These are phyloP conservation scores for Harrya chromipes DNA, from an alignment of 768 basidiomycete species.

Conservation along the genomic window DNA sequence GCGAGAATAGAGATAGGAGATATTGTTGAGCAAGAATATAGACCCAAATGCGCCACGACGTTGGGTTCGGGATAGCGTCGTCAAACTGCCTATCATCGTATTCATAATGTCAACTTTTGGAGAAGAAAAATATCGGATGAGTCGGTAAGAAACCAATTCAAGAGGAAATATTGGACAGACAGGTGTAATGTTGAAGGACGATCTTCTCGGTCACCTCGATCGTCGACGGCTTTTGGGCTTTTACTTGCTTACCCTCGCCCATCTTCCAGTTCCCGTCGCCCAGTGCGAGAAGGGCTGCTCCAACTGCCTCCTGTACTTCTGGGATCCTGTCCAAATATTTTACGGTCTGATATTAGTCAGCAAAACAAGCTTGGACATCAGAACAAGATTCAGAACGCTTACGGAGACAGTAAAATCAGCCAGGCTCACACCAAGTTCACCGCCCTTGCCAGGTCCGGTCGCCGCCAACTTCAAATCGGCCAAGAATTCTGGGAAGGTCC, in stretches of 20 bases:
- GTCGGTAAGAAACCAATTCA: too few species aligned
- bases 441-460: conserved; percentile 43
- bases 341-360: conserved; percentile 48
- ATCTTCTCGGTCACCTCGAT: conserved; percentile 54
- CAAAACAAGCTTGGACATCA: too few species aligned
- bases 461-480: conserved; percentile 73
- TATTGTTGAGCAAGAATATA: conserved; percentile 78
- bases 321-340: conserved; percentile 69
- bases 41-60: conserved; percentile 66
- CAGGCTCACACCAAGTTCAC: conserved; percentile 61
- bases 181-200: conserved; percentile 72
- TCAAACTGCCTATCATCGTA: conserved; percentile 59
- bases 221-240: conserved; percentile 34
- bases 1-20: conserved; percentile 62
- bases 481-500: conserved; percentile 83
- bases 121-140: background rate
- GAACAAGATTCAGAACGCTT: conserved; percentile 19
- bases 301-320: conserved; percentile 64
- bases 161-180: conserved; percentile 40
- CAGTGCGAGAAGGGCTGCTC: conserved; percentile 60
- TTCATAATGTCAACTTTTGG: conserved; percentile 73
- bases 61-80: conserved; percentile 56
- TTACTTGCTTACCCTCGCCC: conserved; percentile 76
- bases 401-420: conserved; percentile 59
- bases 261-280: conserved; percentile 93